A percentile compares a stretch with the other conserved stretches of the same genome.
These are phyloP conservation scores for Arctostaphylos glauca DNA, from an alignment of 148 eudicot genomes.

Conservation along the genomic window DNA sequence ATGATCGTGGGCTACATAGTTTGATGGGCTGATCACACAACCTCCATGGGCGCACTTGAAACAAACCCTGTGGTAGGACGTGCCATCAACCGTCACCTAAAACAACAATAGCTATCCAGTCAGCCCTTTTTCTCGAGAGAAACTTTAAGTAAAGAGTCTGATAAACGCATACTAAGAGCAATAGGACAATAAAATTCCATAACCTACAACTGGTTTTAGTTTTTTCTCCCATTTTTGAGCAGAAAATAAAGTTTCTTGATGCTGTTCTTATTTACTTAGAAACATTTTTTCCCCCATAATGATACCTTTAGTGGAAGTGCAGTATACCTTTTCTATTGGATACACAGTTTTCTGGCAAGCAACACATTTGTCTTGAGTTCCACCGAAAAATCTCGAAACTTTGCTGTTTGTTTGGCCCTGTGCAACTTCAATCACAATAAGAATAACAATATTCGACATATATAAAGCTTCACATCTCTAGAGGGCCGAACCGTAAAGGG, in stretches of 20 bases:
- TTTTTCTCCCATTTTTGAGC: background rate
- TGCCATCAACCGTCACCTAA: conserved; percentile 82
- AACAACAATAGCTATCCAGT: background rate
- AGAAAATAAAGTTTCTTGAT: background rate
- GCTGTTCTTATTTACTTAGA: background rate
- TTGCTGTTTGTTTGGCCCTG: conserved; percentile 35
- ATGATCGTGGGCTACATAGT: conserved; percentile 78
- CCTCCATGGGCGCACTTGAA: conserved; percentile 84
- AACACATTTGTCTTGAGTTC: conserved; percentile 75
- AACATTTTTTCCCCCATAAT: background rate
- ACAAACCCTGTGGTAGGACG: conserved; percentile 69
- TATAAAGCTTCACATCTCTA: background rate
- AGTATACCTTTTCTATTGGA: conserved; percentile 44
- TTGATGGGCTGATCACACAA: conserved; percentile 79
- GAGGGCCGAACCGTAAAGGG: too few relatives aligned
- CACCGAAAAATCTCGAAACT: conserved; percentile 62
- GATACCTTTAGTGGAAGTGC: conserved; percentile 14
- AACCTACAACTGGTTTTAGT: background rate
- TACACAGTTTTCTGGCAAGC: conserved; percentile 73
- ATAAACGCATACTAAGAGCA: background rate
- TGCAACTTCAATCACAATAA: background rate
- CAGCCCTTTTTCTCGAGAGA: background rate
- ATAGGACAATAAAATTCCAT: background rate
- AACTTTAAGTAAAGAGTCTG: background rate
- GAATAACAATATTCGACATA: background rate